phyloP scores from a whole-genome alignment of 1,284 basidiomycete species.

The Cryptococcus sp. region DNA sequence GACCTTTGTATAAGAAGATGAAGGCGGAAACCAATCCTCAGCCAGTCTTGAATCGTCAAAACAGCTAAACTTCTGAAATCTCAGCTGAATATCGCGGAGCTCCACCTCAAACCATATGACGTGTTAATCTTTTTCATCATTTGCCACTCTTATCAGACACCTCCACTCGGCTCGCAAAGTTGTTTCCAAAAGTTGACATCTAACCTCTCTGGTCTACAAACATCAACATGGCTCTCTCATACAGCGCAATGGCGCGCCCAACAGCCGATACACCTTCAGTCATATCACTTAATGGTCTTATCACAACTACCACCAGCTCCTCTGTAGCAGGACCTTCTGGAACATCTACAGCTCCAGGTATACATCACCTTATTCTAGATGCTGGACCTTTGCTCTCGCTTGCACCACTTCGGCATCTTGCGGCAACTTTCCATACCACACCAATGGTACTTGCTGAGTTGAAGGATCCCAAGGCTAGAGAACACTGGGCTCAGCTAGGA shows the following conservation, averaged over 20 bases:
- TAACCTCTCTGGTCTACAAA: not conserved
- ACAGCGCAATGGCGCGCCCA: conserved; percentile 26
- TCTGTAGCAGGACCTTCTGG: not conserved
- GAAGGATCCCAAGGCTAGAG: conserved; percentile 75
- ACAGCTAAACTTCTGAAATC: too few relatives aligned
- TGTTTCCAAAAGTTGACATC: not conserved
- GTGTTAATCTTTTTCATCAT: not conserved
- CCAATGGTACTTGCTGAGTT: conserved; percentile 85
- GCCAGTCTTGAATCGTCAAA: too few relatives aligned
- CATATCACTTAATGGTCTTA: conserved; percentile 11
- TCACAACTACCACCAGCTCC: not conserved
- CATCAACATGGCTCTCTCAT: conserved; percentile 28
- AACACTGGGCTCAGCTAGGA: conserved; percentile 70
- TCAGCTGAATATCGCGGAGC: not conserved
- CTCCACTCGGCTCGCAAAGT: not conserved
- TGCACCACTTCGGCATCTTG: conserved; percentile 75
- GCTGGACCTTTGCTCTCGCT: conserved; percentile 83
- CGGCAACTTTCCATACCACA: conserved; percentile 75
- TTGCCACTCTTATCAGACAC: not conserved
- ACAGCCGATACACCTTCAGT: conserved; percentile 9
- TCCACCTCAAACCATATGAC: not conserved
- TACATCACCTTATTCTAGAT: conserved; percentile 82
- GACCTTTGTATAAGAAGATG: not conserved
- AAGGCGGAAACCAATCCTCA: not conserved
- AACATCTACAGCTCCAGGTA: conserved; percentile 7